Conservation (phyloP, 441 rosid genomes). For the Oxalis stricta region DNA sequence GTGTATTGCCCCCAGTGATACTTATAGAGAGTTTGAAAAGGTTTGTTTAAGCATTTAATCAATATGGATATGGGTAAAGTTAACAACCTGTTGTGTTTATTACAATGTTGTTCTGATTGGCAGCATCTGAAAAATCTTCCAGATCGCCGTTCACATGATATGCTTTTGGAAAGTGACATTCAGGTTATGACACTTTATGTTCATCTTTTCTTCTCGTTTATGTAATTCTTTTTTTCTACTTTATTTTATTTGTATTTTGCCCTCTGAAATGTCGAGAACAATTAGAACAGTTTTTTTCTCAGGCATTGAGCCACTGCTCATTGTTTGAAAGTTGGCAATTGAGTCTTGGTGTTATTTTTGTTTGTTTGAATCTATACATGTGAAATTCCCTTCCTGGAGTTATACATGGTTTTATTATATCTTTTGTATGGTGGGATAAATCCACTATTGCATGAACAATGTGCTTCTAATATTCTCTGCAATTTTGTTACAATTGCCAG, state of each 20-base stretch:
- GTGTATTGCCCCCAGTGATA: constrained; percentile 64
- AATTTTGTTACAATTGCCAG: no score
- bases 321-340: neutral
- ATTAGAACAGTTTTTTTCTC: no score
- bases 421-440: no score
- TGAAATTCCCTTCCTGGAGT: neutral
- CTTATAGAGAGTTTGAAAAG: constrained; percentile 66
- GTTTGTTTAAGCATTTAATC: constrained; percentile 19
- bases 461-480: no score
- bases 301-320: neutral
- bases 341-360: neutral
- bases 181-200: constrained; percentile 38
- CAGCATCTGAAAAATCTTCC: constrained; percentile 70
- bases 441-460: no score
- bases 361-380: neutral
- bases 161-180: constrained; percentile 72
- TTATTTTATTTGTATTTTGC: neutral
- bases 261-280: neutral
- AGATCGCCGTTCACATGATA: constrained; percentile 64
- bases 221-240: neutral
- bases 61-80: neutral
- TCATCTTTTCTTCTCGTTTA: neutral
- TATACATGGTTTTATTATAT: no score
- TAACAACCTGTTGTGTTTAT: constrained; percentile 9
- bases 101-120: constrained; percentile 10